Percentiles rank a stretch among this genome's conserved stretches.
Evolutionary conservation across 768 basidiomycete species (phyloP).

Genomic region (Cystofilobasidium bisporidii): DNA sequence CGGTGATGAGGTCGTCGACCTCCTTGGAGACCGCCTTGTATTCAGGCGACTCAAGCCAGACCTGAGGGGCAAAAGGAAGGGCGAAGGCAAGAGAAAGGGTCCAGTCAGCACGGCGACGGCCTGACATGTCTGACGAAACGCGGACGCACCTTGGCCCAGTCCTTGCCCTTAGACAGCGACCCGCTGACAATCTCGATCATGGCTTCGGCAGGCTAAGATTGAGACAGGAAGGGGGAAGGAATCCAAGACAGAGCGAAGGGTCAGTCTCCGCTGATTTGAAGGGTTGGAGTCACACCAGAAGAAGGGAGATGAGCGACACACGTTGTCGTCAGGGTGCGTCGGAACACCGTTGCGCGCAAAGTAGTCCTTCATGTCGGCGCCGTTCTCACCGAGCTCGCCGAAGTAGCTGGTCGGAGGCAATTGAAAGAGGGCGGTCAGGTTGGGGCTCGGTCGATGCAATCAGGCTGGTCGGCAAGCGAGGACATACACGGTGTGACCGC

Average conservation of each 20-base stretch:
- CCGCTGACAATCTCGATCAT: conserved; percentile 26
- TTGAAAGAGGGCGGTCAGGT: too few relatives aligned
- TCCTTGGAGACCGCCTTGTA: conserved; percentile 41
- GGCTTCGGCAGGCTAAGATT: not conserved
- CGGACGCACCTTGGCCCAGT: conserved; percentile 48
- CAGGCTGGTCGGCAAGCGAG: not conserved
- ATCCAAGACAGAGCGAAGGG: conserved; percentile 36
- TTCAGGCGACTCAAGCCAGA: conserved; percentile 71
- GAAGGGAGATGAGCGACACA: too few relatives aligned
- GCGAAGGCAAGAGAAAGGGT: conserved; percentile 29
- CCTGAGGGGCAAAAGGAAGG: conserved; percentile 48
- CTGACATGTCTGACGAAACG: not conserved
- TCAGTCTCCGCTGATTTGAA: too few relatives aligned
- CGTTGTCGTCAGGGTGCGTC: conserved; percentile 64
- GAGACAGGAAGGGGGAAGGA: not conserved
- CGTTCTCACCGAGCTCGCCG: conserved; percentile 49
- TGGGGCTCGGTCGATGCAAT: too few relatives aligned
- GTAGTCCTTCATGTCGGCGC: conserved; percentile 58
- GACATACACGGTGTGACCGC: conserved; percentile 50
- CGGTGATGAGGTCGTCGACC: conserved; percentile 43
- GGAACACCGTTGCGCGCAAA: conserved; percentile 55
- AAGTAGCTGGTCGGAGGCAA: too few relatives aligned
- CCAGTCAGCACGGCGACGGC: not conserved
- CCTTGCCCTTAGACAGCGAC: conserved; percentile 48
- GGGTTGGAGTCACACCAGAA: too few relatives aligned